Percentiles rank a stretch among this genome's conserved stretches.
phyloP scores from a whole-genome alignment of 345 rosid species.

The Cardamine resedifolia region DNA sequence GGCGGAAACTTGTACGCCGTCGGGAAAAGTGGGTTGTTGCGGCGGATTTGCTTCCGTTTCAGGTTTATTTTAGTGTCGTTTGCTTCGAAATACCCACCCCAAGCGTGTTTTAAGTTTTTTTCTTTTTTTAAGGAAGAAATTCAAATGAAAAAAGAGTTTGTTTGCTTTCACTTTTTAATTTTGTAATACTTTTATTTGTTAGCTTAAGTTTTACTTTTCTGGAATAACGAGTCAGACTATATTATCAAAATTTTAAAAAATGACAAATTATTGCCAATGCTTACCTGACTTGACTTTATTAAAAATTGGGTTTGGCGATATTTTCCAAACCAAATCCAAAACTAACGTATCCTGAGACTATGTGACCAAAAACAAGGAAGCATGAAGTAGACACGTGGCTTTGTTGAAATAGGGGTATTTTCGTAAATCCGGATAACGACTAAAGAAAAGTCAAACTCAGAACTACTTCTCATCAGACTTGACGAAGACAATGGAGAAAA shows the following conservation, averaged over 20 bases:
- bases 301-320: constrained; percentile 1
- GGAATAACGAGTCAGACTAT: constrained; percentile 32
- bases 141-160: constrained; percentile 16
- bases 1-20: constrained; percentile 16
- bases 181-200: not conserved
- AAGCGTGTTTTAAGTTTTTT: constrained; percentile 28
- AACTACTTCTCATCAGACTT: not conserved
- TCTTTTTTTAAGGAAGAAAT: constrained; percentile 5
- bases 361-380: not conserved
- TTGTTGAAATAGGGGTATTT: not conserved
- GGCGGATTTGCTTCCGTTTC: constrained; percentile 22
- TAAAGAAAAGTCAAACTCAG: not conserved
- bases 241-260: not conserved
- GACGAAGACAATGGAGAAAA: not conserved
- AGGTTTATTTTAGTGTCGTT: constrained; percentile 24
- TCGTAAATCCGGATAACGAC: not conserved
- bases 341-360: constrained; percentile 7
- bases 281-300: constrained; percentile 34
- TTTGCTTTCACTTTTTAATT: not conserved
- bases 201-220: constrained; percentile 31
- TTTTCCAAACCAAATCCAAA: constrained; percentile 20
- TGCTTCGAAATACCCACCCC: constrained; percentile 8
- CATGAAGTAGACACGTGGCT: not conserved
- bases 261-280: not conserved
- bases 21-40: constrained; percentile 28